These are phyloP conservation scores for Lipomyces chichibuensis DNA, from an alignment of 805 yeast species.

Conservation along the genomic window DNA sequence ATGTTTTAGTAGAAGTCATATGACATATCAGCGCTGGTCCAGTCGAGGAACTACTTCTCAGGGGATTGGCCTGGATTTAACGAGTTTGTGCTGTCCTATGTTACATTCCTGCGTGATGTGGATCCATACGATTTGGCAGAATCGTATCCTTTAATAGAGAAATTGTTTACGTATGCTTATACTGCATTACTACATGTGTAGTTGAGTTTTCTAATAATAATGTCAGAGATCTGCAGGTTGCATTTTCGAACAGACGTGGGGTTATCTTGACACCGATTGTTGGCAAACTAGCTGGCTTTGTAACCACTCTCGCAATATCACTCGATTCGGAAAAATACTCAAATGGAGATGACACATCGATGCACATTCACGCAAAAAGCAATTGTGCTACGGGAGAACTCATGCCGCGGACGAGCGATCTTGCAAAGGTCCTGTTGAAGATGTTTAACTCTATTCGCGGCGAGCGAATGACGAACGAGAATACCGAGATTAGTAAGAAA, in stretches of 20 bases:
- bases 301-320: conserved; percentile 16
- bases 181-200: conserved; percentile 25
- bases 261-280: conserved; percentile 28
- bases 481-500: conserved; percentile 46
- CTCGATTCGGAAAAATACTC: conserved; percentile 23
- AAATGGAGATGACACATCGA: neutral
- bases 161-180: conserved; percentile 45
- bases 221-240: conserved; percentile 45
- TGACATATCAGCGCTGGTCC: conserved; percentile 37
- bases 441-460: conserved; percentile 65
- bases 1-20: conserved; percentile 23
- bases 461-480: conserved; percentile 42
- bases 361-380: conserved; percentile 21
- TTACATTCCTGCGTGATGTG: conserved; percentile 53
- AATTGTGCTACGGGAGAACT: conserved; percentile 28
- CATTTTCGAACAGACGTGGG: conserved; percentile 44
- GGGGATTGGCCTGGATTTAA: conserved; percentile 53
- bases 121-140: conserved; percentile 56
- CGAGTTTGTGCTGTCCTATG: conserved; percentile 51
- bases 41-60: conserved; percentile 42
- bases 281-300: conserved; percentile 18
- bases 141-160: conserved; percentile 57
- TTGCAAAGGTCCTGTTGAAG: conserved; percentile 59
- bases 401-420: conserved; percentile 45
- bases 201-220: conserved; percentile 47